phyloP scores from a whole-genome alignment of 805 yeast genomes.

The Pichia californica region DNA sequence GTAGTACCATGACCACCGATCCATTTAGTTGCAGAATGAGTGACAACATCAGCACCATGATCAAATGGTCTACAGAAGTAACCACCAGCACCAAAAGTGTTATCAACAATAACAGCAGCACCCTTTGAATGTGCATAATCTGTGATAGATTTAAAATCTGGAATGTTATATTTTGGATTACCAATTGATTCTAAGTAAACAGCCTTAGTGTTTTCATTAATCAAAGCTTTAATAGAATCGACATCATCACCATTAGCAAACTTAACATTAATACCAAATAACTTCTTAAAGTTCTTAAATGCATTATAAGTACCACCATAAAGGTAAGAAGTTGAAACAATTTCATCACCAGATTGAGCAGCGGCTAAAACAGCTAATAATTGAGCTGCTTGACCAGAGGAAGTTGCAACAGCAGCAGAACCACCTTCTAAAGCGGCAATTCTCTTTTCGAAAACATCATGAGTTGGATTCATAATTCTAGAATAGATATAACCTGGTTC shows the following conservation, averaged over 20 bases:
- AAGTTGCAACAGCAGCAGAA: constrained; percentile 78
- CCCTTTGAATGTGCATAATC: constrained; percentile 81
- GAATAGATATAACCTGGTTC: constrained; percentile 84
- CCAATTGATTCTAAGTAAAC: constrained; percentile 87
- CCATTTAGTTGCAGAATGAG: constrained; percentile 96
- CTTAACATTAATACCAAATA: constrained; percentile 73
- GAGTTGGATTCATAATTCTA: constrained; percentile 89
- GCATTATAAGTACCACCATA: constrained; percentile 98
- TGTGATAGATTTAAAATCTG: constrained; percentile 76
- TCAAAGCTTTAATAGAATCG: constrained; percentile 64
- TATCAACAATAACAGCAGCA: constrained; percentile 86
- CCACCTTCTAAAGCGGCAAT: constrained; percentile 92
- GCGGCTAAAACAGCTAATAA: constrained; percentile 74
- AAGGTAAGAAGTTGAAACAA: constrained; percentile 76
- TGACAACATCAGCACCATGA: constrained; percentile 86
- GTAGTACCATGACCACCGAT: constrained; percentile 97
- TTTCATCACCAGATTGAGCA: constrained; percentile 85
- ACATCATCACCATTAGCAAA: constrained; percentile 75
- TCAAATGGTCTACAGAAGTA: constrained; percentile 76
- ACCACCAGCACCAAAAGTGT: constrained; percentile 97
- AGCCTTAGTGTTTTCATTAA: constrained; percentile 85
- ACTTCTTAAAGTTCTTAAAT: constrained; percentile 83
- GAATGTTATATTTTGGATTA: constrained; percentile 87
- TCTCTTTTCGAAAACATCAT: constrained; percentile 84
- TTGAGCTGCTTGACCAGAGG: constrained; percentile 98